A percentile compares a stretch with the other conserved stretches of the same genome.
Conservation (phyloP, 495 filamentous ascomycete genomes). For the Penicillium taxi region DNA sequence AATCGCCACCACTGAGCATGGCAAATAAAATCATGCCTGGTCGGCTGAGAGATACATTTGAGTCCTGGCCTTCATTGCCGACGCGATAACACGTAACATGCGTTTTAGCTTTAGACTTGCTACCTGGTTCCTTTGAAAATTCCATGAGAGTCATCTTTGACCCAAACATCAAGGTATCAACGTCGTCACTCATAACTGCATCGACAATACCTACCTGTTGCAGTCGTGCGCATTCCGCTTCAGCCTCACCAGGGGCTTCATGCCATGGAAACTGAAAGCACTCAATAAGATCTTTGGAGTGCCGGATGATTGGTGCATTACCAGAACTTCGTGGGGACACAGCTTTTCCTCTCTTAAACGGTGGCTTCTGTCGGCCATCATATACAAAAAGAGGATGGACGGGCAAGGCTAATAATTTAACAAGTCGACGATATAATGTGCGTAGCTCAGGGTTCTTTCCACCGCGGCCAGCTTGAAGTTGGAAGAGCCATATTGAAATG, state of each 20-base stretch:
- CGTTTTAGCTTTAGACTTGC: constrained; percentile 60
- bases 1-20: constrained; percentile 94
- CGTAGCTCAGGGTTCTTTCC: constrained; percentile 86
- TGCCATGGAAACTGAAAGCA: constrained; percentile 80
- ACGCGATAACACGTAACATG: constrained; percentile 76
- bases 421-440: constrained; percentile 85
- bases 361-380: constrained; percentile 82
- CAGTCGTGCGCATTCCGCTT: constrained; percentile 88
- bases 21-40: constrained; percentile 93
- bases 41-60: constrained; percentile 55
- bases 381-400: constrained; percentile 94
- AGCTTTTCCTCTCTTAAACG: constrained; percentile 73
- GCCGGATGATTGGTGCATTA: constrained; percentile 44
- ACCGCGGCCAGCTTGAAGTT: constrained; percentile 76
- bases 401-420: constrained; percentile 69
- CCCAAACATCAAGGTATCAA: constrained; percentile 98
- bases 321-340: constrained; percentile 31
- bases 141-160: constrained; percentile 69
- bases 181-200: constrained; percentile 93
- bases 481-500: constrained; percentile 96
- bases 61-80: constrained; percentile 20
- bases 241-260: constrained; percentile 89
- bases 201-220: constrained; percentile 83
- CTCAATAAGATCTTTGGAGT: constrained; percentile 71
- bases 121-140: constrained; percentile 67